Base-by-base conservation (phyloP, 768 basidiomycete species). In the Coprinellus micaceus region DNA sequence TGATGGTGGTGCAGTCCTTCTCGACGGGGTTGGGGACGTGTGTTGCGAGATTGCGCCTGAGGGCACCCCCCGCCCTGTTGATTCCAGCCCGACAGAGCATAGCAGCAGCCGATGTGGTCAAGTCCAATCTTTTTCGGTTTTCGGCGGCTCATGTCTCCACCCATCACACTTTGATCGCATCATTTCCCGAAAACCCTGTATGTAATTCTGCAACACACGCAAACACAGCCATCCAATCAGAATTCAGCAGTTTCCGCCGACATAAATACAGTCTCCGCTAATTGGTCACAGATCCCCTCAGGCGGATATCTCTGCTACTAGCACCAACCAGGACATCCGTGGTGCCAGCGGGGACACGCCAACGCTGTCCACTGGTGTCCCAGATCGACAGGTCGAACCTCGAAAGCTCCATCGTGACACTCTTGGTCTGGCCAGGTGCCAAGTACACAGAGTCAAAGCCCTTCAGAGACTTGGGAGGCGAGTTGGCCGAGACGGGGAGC, bases 1-100 rank as follows among this genome's bases (percentile, higher is more conserved):
- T 94, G 62, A 97, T 91, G 4, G 88, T 75, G 40, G 69, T 61
- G 62, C 76, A 81, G 52, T 78, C 71, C 60, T 77, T 78, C 55
- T 78, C 74, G 4, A 64, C 53, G 40, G 41, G 44, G 12, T 69
- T 61, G 4, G 71, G 57, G 29, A 71, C 68, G 57, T 78, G 74
- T 4, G 75, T 73, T 11, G 78, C 73, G 62, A 76, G 66, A 40
- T 65, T 56, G 22, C 75, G 70, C 30, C 61, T 61, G 54, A 72
- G 61, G 44, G 60, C 53, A 43, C 57, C 52, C 45, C 56, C 59
- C 33, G 64, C 59, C 54, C 66, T 61, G 53, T 65, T 61, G 57
- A 67, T 49, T 49, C 66, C 49, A 48, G 60, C 30, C 58, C 61
- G 58, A 60, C 64, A 69, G 61, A 66, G 53, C 71, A 74, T 74